A percentile compares a stretch with the other conserved stretches of the same genome.
These are phyloP conservation scores for Waitea zeae DNA, from an alignment of 1,284 basidiomycete genomes.

Conservation along the genomic window DNA sequence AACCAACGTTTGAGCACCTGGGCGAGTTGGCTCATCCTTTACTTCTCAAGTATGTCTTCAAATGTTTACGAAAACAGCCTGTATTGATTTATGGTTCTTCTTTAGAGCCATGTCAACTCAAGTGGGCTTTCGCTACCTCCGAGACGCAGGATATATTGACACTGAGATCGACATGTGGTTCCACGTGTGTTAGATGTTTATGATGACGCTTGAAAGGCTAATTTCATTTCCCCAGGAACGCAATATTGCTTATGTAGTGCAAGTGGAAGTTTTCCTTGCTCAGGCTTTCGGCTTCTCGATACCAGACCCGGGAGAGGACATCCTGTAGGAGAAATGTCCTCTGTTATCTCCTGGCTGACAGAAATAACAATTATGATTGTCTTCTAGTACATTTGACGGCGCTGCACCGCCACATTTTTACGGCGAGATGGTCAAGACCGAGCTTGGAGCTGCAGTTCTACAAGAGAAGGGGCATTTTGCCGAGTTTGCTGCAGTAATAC, in stretches of 20 bases:
- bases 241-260: slow-evolving; percentile 74
- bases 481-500: slow-evolving; percentile 84
- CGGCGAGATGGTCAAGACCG: slow-evolving; percentile 93
- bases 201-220: slow-evolving; percentile 5
- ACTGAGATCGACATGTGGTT: slow-evolving; percentile 95
- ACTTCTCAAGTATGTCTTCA: slow-evolving; percentile 53
- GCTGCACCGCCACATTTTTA: slow-evolving; percentile 93
- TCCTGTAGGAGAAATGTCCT: slow-evolving; percentile 23
- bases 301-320: slow-evolving; percentile 46
- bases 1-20: slow-evolving; percentile 88
- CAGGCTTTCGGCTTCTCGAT: slow-evolving; percentile 50
- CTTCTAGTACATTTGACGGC: slow-evolving; percentile 58
- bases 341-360: neutral
- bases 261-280: slow-evolving; percentile 75
- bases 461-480: slow-evolving; percentile 82
- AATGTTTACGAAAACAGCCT: neutral
- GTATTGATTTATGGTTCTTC: slow-evolving; percentile 1
- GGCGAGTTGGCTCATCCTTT: slow-evolving; percentile 85
- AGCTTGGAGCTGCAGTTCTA: slow-evolving; percentile 82
- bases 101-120: slow-evolving; percentile 87
- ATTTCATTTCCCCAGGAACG: slow-evolving; percentile 38
- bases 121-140: slow-evolving; percentile 83
- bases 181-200: slow-evolving; percentile 33
- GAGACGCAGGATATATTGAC: slow-evolving; percentile 84
- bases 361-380: neutral